Evolutionary conservation across 2,329 filamentous ascomycete genomes (phyloP).

Genomic region (Endothia cerciana): DNA sequence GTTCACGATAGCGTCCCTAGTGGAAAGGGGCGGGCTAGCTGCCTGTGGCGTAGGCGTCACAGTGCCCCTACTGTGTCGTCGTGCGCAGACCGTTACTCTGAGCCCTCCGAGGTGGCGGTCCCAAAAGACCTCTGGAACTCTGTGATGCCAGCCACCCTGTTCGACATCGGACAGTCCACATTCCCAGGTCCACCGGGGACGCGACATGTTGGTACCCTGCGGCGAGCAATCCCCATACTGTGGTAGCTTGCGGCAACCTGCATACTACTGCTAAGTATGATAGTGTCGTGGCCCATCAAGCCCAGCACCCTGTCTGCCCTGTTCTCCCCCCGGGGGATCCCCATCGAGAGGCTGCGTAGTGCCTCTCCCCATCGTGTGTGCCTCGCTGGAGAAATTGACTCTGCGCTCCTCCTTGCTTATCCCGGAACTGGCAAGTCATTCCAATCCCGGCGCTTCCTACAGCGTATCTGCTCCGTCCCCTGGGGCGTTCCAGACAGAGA

Average conservation of each 20-base stretch:
- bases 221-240: too few species aligned
- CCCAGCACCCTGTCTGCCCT: background rate
- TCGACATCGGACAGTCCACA: background rate
- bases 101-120: background rate
- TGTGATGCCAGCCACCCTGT: background rate
- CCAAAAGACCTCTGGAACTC: slow-evolving; percentile 6
- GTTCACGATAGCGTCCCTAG: background rate
- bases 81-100: background rate
- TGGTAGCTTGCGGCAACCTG: too few species aligned
- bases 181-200: background rate
- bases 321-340: background rate
- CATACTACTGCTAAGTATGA: too few species aligned
- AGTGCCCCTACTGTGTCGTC: background rate
- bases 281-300: too few species aligned
- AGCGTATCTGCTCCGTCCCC: slow-evolving; percentile 4
- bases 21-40: background rate
- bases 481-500: background rate
- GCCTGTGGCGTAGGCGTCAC: slow-evolving; percentile 4
- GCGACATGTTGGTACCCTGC: background rate
- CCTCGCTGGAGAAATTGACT: slow-evolving; percentile 1
- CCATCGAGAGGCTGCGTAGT: background rate
- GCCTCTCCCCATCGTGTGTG: background rate
- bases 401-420: background rate
- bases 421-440: background rate
- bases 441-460: background rate